Evolutionary conservation across 2,329 filamentous ascomycete genomes (phyloP).

Genomic region (Ramularia collo-cygni): DNA sequence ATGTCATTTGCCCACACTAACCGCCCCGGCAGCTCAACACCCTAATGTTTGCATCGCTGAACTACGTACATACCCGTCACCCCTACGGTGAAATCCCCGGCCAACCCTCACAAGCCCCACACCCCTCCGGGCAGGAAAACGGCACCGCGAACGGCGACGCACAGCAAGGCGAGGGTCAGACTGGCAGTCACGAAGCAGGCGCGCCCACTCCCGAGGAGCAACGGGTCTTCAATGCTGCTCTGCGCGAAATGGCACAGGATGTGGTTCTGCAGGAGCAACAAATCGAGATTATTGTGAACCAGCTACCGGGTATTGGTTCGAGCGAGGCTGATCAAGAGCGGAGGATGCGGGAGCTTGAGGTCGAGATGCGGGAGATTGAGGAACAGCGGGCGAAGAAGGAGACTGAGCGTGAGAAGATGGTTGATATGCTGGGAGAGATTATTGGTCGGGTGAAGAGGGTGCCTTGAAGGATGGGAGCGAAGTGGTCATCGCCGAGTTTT

Average conservation of each 20-base stretch:
- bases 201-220: constrained; percentile 55
- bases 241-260: constrained; percentile 68
- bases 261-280: constrained; percentile 75
- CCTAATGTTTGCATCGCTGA: constrained; percentile 42
- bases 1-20: constrained; percentile 7
- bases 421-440: constrained; percentile 42
- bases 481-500: neutral
- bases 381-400: constrained; percentile 35
- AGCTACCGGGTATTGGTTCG: constrained; percentile 68
- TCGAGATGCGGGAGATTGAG: constrained; percentile 38
- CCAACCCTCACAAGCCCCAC: constrained; percentile 34
- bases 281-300: constrained; percentile 69
- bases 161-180: constrained; percentile 11
- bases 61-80: constrained; percentile 38
- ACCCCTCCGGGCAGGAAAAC: constrained; percentile 10
- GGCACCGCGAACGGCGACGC: constrained; percentile 17
- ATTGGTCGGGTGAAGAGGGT: constrained; percentile 36
- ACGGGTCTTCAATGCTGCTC: constrained; percentile 59
- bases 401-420: constrained; percentile 36
- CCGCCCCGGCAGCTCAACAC: constrained; percentile 34
- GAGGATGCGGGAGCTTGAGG: constrained; percentile 43
- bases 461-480: constrained; percentile 14
- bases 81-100: constrained; percentile 36
- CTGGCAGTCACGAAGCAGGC: constrained; percentile 12
- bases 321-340: constrained; percentile 70